Conservation (phyloP, 2,329 filamentous ascomycete species). For the Paraphaeosphaeria minitans region DNA sequence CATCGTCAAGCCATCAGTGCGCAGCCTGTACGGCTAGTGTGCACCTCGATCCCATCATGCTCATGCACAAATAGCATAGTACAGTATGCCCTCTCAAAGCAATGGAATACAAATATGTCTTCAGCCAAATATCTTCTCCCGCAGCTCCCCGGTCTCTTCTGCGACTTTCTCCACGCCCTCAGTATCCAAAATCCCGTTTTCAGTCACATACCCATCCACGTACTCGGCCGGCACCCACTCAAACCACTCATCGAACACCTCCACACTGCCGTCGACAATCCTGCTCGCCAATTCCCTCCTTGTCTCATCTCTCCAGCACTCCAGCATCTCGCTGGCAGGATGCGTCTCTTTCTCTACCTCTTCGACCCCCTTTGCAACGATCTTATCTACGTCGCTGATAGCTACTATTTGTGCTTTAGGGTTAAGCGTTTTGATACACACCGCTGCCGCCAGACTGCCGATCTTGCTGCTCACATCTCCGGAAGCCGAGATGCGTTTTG, state of each 20-base stretch:
- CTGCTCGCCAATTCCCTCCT: constrained; percentile 20
- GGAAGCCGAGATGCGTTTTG: constrained; percentile 63
- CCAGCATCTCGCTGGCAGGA: constrained; percentile 54
- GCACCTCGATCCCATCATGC: background rate
- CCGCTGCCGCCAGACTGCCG: constrained; percentile 64
- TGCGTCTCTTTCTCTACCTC: constrained; percentile 45
- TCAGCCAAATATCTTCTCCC: constrained; percentile 26
- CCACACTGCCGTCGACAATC: constrained; percentile 27
- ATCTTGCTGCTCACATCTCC: constrained; percentile 71
- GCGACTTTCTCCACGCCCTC: constrained; percentile 24
- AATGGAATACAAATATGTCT: background rate
- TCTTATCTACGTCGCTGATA: constrained; percentile 66
- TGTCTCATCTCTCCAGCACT: constrained; percentile 50
- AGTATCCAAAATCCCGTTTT: constrained; percentile 26
- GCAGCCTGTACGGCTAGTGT: background rate
- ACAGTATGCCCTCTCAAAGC: background rate
- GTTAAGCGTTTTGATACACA: constrained; percentile 59
- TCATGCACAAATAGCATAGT: background rate
- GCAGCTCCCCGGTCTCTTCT: constrained; percentile 22
- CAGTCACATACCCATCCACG: constrained; percentile 40
- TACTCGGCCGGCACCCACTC: constrained; percentile 38
- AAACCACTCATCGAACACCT: constrained; percentile 47
- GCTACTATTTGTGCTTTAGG: constrained; percentile 58
- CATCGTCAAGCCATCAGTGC: background rate
- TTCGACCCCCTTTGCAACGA: constrained; percentile 46